These are phyloP conservation scores for Fusarium redolens DNA, from an alignment of 2,329 filamentous ascomycete species.

Conservation along the genomic window DNA sequence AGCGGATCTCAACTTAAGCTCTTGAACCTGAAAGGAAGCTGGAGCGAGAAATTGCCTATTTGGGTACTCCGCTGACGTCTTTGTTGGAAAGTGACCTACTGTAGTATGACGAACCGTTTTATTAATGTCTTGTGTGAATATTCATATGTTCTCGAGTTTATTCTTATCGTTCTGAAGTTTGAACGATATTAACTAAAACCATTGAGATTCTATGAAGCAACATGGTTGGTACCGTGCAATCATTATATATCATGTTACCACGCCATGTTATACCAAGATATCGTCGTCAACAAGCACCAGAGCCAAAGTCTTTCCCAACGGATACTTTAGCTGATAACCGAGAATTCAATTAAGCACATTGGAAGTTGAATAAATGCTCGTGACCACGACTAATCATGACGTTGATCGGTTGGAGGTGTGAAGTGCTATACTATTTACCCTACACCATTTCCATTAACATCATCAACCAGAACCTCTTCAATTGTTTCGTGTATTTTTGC, in stretches of 20 bases:
- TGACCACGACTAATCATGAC: not conserved
- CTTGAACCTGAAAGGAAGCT: slow-evolving; percentile 24
- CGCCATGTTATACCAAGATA: not conserved
- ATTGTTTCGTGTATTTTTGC: too few relatives aligned
- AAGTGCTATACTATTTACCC: not conserved
- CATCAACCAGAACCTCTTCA: too few relatives aligned
- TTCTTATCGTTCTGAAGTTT: not conserved
- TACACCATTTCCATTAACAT: not conserved
- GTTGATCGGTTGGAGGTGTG: not conserved
- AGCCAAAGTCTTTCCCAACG: rapidly evolving
- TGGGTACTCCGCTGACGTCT: slow-evolving; percentile 15
- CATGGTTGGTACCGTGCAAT: too few relatives aligned
- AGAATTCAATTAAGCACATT: not conserved
- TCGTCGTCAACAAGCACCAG: not conserved
- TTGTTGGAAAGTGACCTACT: not conserved
- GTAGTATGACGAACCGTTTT: not conserved
- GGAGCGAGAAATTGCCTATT: slow-evolving; percentile 28
- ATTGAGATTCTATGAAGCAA: not conserved
- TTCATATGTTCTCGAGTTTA: not conserved
- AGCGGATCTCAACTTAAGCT: slow-evolving; percentile 27
- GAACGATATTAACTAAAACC: not conserved
- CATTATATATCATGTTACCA: not conserved
- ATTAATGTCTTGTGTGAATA: not conserved
- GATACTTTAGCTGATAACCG: not conserved
- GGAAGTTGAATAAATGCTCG: not conserved